These are phyloP conservation scores for Candida tunisiensis DNA, from an alignment of 1,139 yeast species.

Conservation along the genomic window DNA sequence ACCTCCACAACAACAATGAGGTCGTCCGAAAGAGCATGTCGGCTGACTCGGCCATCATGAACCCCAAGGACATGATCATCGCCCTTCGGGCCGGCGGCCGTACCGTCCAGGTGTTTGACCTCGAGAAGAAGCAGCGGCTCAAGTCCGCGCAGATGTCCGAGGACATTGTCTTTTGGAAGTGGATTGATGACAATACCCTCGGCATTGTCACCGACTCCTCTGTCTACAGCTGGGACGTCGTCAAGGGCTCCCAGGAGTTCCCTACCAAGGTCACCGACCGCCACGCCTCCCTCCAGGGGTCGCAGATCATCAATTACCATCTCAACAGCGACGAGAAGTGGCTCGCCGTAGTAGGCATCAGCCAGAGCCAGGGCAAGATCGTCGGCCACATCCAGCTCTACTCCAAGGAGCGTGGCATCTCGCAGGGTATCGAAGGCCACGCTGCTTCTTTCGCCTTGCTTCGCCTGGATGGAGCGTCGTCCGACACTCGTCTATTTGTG, in stretches of 20 bases:
- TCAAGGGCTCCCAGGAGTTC: constrained; percentile 65
- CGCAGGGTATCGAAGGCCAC: constrained; percentile 97
- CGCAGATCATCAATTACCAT: constrained; percentile 84
- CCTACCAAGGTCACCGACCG: constrained; percentile 73
- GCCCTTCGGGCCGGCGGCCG: constrained; percentile 94
- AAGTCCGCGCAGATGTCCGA: constrained; percentile 78
- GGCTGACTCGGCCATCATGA: constrained; percentile 97
- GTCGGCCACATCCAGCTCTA: constrained; percentile 94
- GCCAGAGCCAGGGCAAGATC: constrained; percentile 87
- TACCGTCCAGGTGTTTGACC: constrained; percentile 84
- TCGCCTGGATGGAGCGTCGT: constrained; percentile 53
- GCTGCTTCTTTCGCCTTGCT: constrained; percentile 79
- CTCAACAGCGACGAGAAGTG: constrained; percentile 72
- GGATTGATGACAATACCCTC: constrained; percentile 59
- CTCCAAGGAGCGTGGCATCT: constrained; percentile 74
- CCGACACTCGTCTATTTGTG: constrained; percentile 73
- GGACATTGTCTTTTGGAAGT: constrained; percentile 91
- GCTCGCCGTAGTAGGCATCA: constrained; percentile 92
- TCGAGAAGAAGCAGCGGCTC: constrained; percentile 74
- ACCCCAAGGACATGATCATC: constrained; percentile 74
- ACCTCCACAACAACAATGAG: constrained; percentile 57
- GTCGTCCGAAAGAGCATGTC: constrained; percentile 83
- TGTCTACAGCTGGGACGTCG: constrained; percentile 67
- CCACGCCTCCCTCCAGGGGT: constrained; percentile 60
- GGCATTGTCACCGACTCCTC: constrained; percentile 75